These are phyloP conservation scores for Jatropha podagrica DNA, from an alignment of 441 rosid species.

Conservation along the genomic window DNA sequence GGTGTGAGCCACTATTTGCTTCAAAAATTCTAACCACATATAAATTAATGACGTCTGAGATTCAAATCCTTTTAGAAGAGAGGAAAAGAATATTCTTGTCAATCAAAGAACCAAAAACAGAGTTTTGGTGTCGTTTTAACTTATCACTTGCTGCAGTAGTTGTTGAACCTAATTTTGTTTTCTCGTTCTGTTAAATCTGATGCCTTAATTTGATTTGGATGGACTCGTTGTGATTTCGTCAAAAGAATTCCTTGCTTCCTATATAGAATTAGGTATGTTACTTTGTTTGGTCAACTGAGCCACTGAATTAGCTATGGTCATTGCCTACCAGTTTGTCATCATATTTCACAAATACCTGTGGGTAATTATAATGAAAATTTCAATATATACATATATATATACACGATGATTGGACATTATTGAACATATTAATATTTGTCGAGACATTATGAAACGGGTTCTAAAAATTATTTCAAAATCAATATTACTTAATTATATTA, in stretches of 20 bases:
- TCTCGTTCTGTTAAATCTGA: not conserved
- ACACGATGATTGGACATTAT: too few relatives aligned
- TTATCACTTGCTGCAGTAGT: not conserved
- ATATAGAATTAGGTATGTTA: slow-evolving; percentile 18
- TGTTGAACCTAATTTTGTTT: slow-evolving; percentile 13
- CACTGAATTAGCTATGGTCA: slow-evolving; percentile 8
- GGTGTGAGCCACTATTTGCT: too few relatives aligned
- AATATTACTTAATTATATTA: not conserved
- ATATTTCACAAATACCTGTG: not conserved
- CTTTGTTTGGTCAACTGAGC: slow-evolving; percentile 29
- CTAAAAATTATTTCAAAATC: not conserved
- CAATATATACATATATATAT: too few relatives aligned
- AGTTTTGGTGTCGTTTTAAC: too few relatives aligned
- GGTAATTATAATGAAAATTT: too few relatives aligned
- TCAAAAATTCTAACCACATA: too few relatives aligned
- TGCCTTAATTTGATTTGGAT: not conserved
- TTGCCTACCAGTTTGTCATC: not conserved
- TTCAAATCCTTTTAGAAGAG: too few relatives aligned
- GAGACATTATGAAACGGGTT: not conserved
- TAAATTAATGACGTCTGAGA: too few relatives aligned
- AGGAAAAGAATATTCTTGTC: too few relatives aligned
- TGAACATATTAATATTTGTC: not conserved
- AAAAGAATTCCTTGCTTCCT: not conserved
- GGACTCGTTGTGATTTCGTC: slow-evolving; percentile 5
- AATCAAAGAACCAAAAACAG: too few relatives aligned